These are phyloP conservation scores for Bipolaris gigantea DNA, from an alignment of 2,329 filamentous ascomycete genomes.

Conservation along the genomic window DNA sequence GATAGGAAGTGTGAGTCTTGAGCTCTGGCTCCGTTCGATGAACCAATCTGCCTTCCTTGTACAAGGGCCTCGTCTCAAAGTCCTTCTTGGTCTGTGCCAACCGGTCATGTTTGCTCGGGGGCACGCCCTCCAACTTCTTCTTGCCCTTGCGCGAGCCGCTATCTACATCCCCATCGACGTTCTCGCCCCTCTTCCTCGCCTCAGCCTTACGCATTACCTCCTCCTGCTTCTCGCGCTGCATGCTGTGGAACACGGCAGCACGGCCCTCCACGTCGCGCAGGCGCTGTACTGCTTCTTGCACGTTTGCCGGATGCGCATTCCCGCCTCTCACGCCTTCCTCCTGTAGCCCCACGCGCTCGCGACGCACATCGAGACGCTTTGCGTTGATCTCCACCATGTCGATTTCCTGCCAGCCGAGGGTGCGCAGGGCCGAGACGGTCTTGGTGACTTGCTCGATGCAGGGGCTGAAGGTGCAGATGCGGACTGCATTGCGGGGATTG, in stretches of 20 bases:
- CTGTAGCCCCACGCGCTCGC: conserved; percentile 76
- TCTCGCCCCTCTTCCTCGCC: conserved; percentile 38
- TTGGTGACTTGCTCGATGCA: conserved; percentile 95
- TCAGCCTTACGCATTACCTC: conserved; percentile 49
- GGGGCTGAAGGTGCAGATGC: conserved; percentile 93
- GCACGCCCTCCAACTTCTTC: conserved; percentile 26
- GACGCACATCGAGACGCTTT: conserved; percentile 75
- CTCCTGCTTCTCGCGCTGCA: conserved; percentile 46
- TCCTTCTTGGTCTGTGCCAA: conserved; percentile 34
- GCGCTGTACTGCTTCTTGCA: conserved; percentile 75
- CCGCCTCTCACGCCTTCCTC: conserved; percentile 67
- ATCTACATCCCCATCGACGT: conserved; percentile 26
- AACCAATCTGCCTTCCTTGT: conserved; percentile 74
- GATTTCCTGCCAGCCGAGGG: conserved; percentile 86
- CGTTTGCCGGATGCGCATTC: conserved; percentile 70
- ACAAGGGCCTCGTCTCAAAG: conserved; percentile 48
- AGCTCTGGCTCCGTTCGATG: conserved; percentile 84
- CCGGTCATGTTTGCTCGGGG: conserved; percentile 38
- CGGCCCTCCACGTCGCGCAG: conserved; percentile 73
- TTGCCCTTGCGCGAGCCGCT: conserved; percentile 16
- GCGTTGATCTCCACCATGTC: conserved; percentile 90
- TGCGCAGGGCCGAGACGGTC: conserved; percentile 78
- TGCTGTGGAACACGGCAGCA: conserved; percentile 64
- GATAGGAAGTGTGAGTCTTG: conserved; percentile 96
- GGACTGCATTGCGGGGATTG: conserved; percentile 69